phyloP scores from a whole-genome alignment of 768 basidiomycete genomes.

The Fomitopsis serialis region DNA sequence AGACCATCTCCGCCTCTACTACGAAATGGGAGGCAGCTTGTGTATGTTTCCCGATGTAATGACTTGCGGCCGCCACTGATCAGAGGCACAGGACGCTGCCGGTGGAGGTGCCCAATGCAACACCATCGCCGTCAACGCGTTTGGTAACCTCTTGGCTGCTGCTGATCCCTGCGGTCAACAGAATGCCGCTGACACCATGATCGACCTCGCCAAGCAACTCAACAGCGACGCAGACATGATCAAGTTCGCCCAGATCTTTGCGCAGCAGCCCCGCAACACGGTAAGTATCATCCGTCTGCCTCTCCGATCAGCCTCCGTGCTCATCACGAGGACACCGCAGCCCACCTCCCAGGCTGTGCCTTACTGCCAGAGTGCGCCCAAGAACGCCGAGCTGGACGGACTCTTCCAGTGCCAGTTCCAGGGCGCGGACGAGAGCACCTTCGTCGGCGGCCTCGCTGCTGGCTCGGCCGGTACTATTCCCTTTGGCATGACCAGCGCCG shows the following conservation, averaged over 20 bases:
- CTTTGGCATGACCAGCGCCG: constrained; percentile 34
- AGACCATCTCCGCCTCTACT: constrained; percentile 43
- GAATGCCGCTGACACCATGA: constrained; percentile 43
- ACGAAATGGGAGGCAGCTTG: constrained; percentile 47
- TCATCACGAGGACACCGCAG: background rate
- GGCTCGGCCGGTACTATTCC: constrained; percentile 49
- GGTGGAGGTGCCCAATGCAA: constrained; percentile 57
- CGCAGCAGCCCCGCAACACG: constrained; percentile 53
- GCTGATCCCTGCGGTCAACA: constrained; percentile 37
- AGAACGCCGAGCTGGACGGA: constrained; percentile 48
- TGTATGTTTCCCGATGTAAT: constrained; percentile 27
- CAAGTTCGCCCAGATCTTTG: constrained; percentile 45
- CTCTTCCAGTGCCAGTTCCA: constrained; percentile 57
- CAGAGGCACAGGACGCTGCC: constrained; percentile 38
- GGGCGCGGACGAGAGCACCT: constrained; percentile 37
- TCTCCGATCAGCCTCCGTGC: background rate
- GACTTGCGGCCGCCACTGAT: background rate
- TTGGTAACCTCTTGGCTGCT: constrained; percentile 54
- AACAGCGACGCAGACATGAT: constrained; percentile 45
- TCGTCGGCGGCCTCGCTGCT: constrained; percentile 37
- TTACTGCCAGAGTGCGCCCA: constrained; percentile 48
- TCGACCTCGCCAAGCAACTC: constrained; percentile 43
- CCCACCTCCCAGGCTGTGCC: constrained; percentile 19
- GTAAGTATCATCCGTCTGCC: constrained; percentile 23
- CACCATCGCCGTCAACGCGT: constrained; percentile 47